Evolutionary conservation across 2,329 filamentous ascomycete genomes (phyloP).

Genomic region (Lecanicillium sp.): DNA sequence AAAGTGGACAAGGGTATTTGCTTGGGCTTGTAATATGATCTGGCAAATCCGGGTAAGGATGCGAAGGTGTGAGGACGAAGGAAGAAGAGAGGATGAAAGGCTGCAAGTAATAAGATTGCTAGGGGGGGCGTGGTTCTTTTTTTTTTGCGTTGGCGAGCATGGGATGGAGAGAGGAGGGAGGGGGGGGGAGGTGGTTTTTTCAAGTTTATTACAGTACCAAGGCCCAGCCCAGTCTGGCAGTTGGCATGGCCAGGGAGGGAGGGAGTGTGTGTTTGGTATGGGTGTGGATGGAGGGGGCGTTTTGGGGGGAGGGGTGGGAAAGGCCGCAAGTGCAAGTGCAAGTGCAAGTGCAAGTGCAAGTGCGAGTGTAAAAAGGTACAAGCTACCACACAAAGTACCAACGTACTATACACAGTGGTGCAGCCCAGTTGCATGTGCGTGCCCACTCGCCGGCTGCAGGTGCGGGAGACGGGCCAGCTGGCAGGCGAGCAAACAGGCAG

Average conservation of each 20-base stretch:
- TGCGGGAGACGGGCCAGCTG: too few species aligned
- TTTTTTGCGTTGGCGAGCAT: background rate
- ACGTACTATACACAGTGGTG: too few species aligned
- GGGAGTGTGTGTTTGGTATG: too few species aligned
- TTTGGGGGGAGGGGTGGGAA: background rate
- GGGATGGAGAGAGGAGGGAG: background rate
- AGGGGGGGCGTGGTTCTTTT: conserved; percentile 5
- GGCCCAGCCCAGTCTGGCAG: too few species aligned
- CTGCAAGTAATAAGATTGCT: conserved; percentile 3
- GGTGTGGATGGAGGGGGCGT: background rate
- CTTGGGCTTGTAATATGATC: conserved; percentile 3
- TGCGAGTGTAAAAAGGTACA: too few species aligned
- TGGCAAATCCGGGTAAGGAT: conserved; percentile 3
- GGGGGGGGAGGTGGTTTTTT: background rate
- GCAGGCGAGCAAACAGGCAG: too few species aligned
- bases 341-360: background rate
- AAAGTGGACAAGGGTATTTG: conserved; percentile 4
- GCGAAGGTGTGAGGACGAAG: background rate
- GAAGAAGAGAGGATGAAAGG: background rate
- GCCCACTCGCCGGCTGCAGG: too few species aligned
- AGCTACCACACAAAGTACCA: too few species aligned
- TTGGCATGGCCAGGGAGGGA: too few species aligned
- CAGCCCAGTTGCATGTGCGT: too few species aligned
- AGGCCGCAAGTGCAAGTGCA: background rate
- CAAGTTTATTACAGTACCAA: too few species aligned